Evolutionary conservation across 805 yeast species (phyloP), one percentile per base, ranked within the genome.

Genomic region (Kluyveromyces dobzhanskii): DNA sequence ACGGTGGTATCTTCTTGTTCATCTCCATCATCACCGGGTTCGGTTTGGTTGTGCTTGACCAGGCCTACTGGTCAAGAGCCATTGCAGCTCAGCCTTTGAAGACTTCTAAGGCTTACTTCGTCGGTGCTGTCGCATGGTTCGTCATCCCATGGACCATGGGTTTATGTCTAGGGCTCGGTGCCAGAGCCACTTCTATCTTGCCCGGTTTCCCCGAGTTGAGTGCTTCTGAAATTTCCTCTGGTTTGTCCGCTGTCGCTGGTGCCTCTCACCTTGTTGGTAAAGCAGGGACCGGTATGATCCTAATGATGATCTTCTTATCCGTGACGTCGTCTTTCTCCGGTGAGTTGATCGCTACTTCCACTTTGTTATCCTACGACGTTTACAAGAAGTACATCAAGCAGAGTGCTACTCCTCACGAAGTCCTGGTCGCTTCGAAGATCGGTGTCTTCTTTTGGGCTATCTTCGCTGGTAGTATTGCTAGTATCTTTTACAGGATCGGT

Each of bases 351-450:
- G 69, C 70, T 5, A 51, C 66, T 4, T 61, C 69, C 0, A 61
- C 71, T 3, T 54, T 66, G 46, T 44, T 70, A 30, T 67, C 75
- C 2, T 71, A 66, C 46, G 76, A 71, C 50, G 60, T 69, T 40
- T 71, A 63, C 55, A 62, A 67, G 48, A 59, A 65, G 35, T 71
- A 70, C 49, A 48, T 68, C 41, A 65, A 64, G 33, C 65, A 65
- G 35, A 43, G 54, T 3, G 76, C 76, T 8, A 48, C 62, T n/a
- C 68, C 70, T 36, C 52, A 54, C 17, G 61, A 65, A 37, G 61
- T 71, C 46, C 62, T 70, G 27, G 49, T 54, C 18, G 67, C 64
- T 3, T 66, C 75, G 1, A 73, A 71, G 43, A 44, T 59, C 14
- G 54, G 66, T 11, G 75, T 71, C 28, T 61, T 70, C 19, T 45